Evolutionary conservation across 148 eudicot genomes (phyloP).

Genomic region (Mesembryanthemum crystallinum): DNA sequence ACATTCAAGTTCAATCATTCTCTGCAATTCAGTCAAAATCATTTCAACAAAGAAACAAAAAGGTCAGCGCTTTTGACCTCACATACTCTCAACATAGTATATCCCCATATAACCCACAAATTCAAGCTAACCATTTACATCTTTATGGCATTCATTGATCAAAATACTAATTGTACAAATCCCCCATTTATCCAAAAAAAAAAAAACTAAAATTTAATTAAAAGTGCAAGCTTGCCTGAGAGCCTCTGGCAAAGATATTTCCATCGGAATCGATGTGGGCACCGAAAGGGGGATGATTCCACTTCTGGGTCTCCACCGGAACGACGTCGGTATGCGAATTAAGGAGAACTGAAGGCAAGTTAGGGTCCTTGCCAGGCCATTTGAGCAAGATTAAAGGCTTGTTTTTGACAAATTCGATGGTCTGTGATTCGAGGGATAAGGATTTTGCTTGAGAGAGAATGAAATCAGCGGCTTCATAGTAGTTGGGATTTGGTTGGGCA

Average conservation of each 20-base stretch:
- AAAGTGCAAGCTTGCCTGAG: slow-evolving; percentile 37
- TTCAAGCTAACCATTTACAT: not conserved
- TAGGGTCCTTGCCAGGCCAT: slow-evolving; percentile 69
- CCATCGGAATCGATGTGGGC: slow-evolving; percentile 56
- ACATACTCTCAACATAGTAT: not conserved
- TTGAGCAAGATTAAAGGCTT: slow-evolving; percentile 75
- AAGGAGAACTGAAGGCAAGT: slow-evolving; percentile 61
- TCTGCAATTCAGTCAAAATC: not conserved
- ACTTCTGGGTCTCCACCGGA: slow-evolving; percentile 79
- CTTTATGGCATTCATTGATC: no score
- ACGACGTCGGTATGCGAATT: slow-evolving; percentile 96
- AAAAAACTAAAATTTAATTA: not conserved
- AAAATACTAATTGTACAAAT: no score
- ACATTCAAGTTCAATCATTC: not conserved
- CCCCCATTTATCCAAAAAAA: not conserved
- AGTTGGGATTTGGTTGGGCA: slow-evolving; percentile 82
- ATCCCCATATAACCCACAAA: not conserved
- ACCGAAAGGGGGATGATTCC: slow-evolving; percentile 66
- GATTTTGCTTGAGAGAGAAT: slow-evolving; percentile 60
- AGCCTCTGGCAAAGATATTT: slow-evolving; percentile 78
- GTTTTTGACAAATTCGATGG: slow-evolving; percentile 56
- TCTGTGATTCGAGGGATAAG: slow-evolving; percentile 57
- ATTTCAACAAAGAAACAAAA: not conserved
- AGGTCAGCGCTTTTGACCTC: not conserved
- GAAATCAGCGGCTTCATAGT: slow-evolving; percentile 59